Evolutionary conservation across 768 basidiomycete genomes (phyloP), one percentile per base, ranked within the genome.

Genomic region (Agrocybe pediades): DNA sequence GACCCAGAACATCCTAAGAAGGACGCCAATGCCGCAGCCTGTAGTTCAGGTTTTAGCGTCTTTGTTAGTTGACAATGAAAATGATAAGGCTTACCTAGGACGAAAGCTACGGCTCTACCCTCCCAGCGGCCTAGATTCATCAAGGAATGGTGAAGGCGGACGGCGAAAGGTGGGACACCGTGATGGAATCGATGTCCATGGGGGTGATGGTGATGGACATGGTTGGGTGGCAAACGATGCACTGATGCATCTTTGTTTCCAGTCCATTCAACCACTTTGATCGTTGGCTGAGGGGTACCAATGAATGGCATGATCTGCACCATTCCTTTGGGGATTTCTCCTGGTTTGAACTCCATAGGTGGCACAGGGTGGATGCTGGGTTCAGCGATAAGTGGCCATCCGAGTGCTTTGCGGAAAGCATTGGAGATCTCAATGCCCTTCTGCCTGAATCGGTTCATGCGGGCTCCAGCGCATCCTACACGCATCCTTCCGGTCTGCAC

Each of bases 21-120:
- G 79, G 41, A 92, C 90, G 50, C 91, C 91, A 48, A 92, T 81
- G 46, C 90, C 90, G 62, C 88, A 91, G n/a, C 90, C 89, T 90
- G 58, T 26, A 17, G 11, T 49, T 51, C 53, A 44, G 41, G 40
- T 36, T 16, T 44, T 43, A 45, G 41, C 39, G 62, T 24, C 53
- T 26, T 43, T 46, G 25, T 17, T 5, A 9, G 42, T 23, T 40
- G 41, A 45, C 36, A n/a, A 49, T 24, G 41, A 17, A 19, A 24
- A 43, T 29, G 33, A 40, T 17, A 51, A 19, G 29, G 62, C 68
- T 47, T 48, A 76, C 90, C 91, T 16, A 93, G 79, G 52, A 93
- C 90, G 55, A 93, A 93, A 3, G 92, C 85, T 15, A 93, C 85
- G 9, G 85, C 84, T 46, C 89, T 78, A 46, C 90, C 90, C 69